Percentiles rank a stretch among this genome's conserved stretches.
phyloP scores from a whole-genome alignment of 2,329 filamentous ascomycete genomes.

The Beauveria varroae region DNA sequence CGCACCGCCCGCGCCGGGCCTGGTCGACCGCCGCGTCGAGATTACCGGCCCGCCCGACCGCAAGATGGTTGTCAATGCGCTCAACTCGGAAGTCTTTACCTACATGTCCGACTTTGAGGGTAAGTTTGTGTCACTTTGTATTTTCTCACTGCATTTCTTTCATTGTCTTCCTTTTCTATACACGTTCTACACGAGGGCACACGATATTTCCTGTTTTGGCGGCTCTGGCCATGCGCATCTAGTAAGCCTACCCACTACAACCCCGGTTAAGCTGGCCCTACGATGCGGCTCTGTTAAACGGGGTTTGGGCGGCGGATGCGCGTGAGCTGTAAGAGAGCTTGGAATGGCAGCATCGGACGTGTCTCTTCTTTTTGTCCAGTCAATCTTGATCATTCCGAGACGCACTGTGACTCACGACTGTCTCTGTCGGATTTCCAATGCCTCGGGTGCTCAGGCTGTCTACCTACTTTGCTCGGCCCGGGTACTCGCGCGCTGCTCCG shows the following conservation, averaged over 20 bases:
- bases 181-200: not conserved
- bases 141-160: constrained; percentile 18
- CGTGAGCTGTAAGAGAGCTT: not conserved
- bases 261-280: constrained; percentile 7
- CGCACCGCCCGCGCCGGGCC: constrained; percentile 80
- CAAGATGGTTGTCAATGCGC: constrained; percentile 97
- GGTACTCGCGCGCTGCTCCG: not conserved
- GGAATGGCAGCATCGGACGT: not conserved
- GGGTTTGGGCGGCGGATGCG: not conserved
- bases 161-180: not conserved
- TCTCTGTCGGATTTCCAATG: not conserved
- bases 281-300: constrained; percentile 5
- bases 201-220: constrained; percentile 9
- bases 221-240: constrained; percentile 8
- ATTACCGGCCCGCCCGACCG: constrained; percentile 96
- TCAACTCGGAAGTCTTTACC: constrained; percentile 95
- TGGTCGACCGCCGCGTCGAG: constrained; percentile 89
- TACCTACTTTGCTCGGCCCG: constrained; percentile 5
- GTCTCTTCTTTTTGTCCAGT: not conserved
- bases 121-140: constrained; percentile 32
- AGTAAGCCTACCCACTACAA: constrained; percentile 6
- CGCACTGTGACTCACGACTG: not conserved
- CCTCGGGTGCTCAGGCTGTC: not conserved
- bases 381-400: not conserved
- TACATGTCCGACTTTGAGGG: constrained; percentile 99